Base-by-base conservation (phyloP, 768 basidiomycete genomes). In the Epithele typhae region DNA sequence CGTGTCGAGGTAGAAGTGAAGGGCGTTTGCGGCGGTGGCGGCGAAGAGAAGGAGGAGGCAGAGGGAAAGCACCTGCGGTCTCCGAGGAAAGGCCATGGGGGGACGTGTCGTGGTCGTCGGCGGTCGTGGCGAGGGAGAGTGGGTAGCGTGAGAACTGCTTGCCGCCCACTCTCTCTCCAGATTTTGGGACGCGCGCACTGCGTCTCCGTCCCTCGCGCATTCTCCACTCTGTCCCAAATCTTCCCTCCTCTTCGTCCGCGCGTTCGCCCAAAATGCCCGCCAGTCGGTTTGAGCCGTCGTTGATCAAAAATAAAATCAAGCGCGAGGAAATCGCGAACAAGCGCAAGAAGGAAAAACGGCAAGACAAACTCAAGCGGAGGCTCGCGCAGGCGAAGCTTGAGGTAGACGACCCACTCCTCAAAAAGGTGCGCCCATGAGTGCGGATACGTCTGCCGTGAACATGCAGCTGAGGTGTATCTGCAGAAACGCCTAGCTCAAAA, bases 1-100 rank as follows among this genome's bases (percentile, higher is more conserved):
- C 15, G 92, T 84, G 63, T 96, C 92, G 48, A 99, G 80, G 64
- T 99, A 99, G 68, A 98, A 96, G 63, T 99, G 96, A 22, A 99
- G 82, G 23, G 89, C 92, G 62, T 84, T 77, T 15, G 72, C 75
- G 17, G 74, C 61, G 33, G 72, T 67, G 19, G 70, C 64, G 53
- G 73, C 6, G 9, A 19, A 54, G 44, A 70, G 58, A 48, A 75
- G 66, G 15, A 73, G 69, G 36, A 70, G 60, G 55, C 65, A 59
- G 37, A 68, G 45, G 3, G 59, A 59, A 33, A 72, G 53, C 37
- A 64, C 53, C 27, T 55, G 51, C 30, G 54, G 56, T 54, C 61
- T 57, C 49, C 51, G 55, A 22, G 54, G 38, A 33, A 43, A 43
- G 44, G 55, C 51, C 54, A 53, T 57, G 48, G 44, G 48, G 38